A percentile compares a stretch with the other conserved stretches of the same genome.
These are phyloP conservation scores for Nymphaea colorata DNA, from an alignment of 164 flowering plant genomes.

Conservation along the genomic window DNA sequence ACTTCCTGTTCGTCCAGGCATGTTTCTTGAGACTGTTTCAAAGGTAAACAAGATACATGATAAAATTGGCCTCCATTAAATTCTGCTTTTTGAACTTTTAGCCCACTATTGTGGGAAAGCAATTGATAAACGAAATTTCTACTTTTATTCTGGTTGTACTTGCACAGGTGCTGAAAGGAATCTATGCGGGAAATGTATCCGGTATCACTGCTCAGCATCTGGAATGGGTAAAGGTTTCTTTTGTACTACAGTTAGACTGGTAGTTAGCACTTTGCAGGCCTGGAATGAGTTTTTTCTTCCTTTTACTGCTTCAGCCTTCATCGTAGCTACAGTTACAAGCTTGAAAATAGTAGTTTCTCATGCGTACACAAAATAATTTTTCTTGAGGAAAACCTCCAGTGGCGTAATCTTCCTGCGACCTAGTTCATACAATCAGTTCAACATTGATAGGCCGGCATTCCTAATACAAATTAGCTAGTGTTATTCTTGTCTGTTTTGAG, in stretches of 20 bases:
- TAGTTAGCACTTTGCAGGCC: neutral
- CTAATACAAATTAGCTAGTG: no score
- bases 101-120: neutral
- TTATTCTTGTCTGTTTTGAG: no score
- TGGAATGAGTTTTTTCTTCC: no score
- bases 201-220: conserved; percentile 94
- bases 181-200: conserved; percentile 67
- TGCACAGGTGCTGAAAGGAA: conserved; percentile 73
- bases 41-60: conserved; percentile 33
- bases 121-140: neutral
- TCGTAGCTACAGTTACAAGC: no score
- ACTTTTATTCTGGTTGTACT: conserved; percentile 4
- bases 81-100: neutral
- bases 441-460: no score
- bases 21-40: conserved; percentile 91
- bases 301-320: no score
- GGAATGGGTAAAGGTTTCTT: conserved; percentile 63
- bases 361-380: no score
- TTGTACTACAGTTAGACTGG: neutral
- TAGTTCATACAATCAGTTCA: no score
- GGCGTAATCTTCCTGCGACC: no score
- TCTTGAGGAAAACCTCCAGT: no score
- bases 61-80: neutral
- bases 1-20: conserved; percentile 93
- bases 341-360: no score